Percentiles rank a stretch among this genome's conserved stretches.
These are phyloP conservation scores for Allium cepa DNA, from an alignment of 106 monocot genomes.

Conservation along the genomic window DNA sequence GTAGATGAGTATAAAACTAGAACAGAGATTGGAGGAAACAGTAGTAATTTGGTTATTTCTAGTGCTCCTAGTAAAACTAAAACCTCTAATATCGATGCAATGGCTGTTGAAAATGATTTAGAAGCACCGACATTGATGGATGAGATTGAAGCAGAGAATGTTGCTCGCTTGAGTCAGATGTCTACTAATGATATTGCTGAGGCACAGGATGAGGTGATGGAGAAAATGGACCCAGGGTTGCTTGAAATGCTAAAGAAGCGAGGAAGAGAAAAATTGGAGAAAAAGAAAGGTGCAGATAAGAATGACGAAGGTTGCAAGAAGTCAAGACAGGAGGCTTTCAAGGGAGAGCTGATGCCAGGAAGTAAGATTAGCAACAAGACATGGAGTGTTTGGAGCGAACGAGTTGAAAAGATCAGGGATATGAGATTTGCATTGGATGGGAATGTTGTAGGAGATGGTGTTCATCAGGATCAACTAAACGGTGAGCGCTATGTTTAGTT, in stretches of 20 bases:
- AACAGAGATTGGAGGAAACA: background rate
- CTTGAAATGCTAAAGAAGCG: constrained; percentile 76
- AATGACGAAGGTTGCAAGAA: constrained; percentile 18
- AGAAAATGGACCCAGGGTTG: constrained; percentile 63
- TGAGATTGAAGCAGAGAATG: constrained; percentile 74
- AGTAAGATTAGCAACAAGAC: constrained; percentile 19
- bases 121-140: constrained; percentile 20
- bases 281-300: background rate
- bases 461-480: constrained; percentile 12
- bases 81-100: background rate
- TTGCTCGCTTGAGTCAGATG: constrained; percentile 57
- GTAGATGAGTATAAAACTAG: background rate
- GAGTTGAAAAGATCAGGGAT: constrained; percentile 73
- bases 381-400: constrained; percentile 86
- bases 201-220: constrained; percentile 73
- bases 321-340: background rate
- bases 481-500: constrained; percentile 29
- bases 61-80: background rate
- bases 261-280: constrained; percentile 36
- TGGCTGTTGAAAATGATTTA: background rate
- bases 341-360: constrained; percentile 15
- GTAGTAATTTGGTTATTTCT: background rate
- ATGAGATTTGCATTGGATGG: constrained; percentile 85
- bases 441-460: constrained; percentile 35
- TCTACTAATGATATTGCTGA: constrained; percentile 68